Conservation (phyloP, 164 flowering plant genomes). For the Stephania cephalantha region DNA sequence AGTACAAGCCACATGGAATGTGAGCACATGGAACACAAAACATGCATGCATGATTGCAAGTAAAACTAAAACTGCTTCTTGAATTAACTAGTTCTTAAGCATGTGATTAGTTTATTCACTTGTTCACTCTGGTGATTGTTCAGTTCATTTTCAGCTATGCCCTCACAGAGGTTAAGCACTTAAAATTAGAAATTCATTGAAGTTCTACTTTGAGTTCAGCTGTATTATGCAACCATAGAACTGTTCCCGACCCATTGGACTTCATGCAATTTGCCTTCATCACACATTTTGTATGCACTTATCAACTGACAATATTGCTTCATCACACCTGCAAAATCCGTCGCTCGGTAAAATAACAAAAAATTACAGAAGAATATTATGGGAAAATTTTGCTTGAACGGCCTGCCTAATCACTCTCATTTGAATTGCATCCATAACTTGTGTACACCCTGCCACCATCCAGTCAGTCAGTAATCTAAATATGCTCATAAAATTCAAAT, state of each 20-base stretch:
- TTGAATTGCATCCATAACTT: not conserved
- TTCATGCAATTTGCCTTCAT: no score
- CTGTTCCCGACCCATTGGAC: no score
- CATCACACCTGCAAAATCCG: not conserved
- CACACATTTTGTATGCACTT: no score
- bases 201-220: no score
- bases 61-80: not conserved
- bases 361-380: not conserved
- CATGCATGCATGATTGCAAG: not conserved
- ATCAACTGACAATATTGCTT: no score
- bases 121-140: not conserved
- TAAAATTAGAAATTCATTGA: no score
- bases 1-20: not conserved
- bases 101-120: not conserved
- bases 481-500: not conserved
- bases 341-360: not conserved
- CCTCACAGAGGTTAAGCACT: not conserved
- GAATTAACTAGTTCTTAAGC: conserved; percentile 2
- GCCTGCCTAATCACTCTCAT: not conserved
- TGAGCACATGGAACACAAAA: not conserved
- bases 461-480: not conserved
- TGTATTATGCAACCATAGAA: no score
- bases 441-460: not conserved
- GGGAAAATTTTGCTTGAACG: not conserved
- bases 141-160: not conserved